Evolutionary conservation across 106 monocot species (phyloP).

Genomic region (Dendrobium huoshanense): DNA sequence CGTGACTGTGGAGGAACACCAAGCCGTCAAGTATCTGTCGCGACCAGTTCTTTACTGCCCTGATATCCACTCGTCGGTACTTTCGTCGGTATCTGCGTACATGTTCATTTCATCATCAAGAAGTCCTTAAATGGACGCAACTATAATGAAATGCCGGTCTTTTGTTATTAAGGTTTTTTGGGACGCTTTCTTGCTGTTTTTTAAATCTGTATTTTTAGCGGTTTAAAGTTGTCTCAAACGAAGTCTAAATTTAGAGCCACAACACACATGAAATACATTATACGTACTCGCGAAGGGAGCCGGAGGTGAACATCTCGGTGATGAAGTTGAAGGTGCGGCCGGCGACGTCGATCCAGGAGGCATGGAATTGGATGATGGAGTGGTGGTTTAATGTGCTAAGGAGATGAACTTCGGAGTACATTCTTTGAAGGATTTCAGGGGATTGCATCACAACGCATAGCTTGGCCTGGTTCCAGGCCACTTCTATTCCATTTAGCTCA

Average conservation of each 20-base stretch:
- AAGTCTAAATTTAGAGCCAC: background rate
- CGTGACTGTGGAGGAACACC: conserved; percentile 68
- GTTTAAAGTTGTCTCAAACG: no score
- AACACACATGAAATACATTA: background rate
- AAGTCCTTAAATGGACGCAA: no score
- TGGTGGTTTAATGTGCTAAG: conserved; percentile 73
- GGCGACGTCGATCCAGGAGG: conserved; percentile 65
- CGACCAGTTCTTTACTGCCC: conserved; percentile 84
- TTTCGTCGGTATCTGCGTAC: conserved; percentile 70
- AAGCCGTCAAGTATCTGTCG: conserved; percentile 75
- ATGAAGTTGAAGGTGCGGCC: conserved; percentile 93
- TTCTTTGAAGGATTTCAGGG: conserved; percentile 63
- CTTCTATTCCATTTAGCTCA: conserved; percentile 70
- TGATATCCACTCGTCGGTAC: conserved; percentile 54
- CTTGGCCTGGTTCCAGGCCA: conserved; percentile 94
- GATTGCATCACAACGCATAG: conserved; percentile 62
- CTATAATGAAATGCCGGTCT: no score
- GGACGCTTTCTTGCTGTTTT: no score
- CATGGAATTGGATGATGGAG: conserved; percentile 72
- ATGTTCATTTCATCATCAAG: no score
- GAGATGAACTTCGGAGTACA: conserved; percentile 91
- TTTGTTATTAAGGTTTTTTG: no score
- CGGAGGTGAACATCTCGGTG: conserved; percentile 98
- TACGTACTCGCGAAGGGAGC: conserved; percentile 74
- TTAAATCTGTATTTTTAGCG: no score